Base-by-base conservation (phyloP, 371 early-diverging fungal genomes). In the Basidiobolus heterosporus region DNA sequence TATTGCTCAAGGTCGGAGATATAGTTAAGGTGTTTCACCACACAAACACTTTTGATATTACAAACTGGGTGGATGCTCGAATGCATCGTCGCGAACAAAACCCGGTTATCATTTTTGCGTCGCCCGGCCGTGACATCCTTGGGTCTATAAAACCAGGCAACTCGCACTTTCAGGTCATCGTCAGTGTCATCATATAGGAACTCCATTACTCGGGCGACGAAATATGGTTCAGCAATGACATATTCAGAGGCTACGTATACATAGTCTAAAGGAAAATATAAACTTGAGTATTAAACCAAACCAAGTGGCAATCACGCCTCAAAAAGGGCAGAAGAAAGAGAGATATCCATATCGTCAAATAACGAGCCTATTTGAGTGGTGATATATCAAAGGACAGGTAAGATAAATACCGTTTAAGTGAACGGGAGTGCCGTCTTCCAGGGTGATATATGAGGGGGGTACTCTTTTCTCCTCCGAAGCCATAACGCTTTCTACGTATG, bases 61-160 rank as follows among this genome's bases (percentile, higher is more conserved):
- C 80, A 67, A 1, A 88, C 65, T n/a, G 87, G 83, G 48, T 85
- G 80, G 54, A 84, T 55, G 53, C 88, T 89, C 13, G 82, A 75
- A 62, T 89, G 80, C 88, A 91, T 88, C 22, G 85, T 83, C 4
- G 91, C 91, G 4, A 88, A 67, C 21, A 91, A 61, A 4, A 81
- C 60, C 3, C 81, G 70, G 24, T 77, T 69, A 66, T 88, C 88
- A 46, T 76, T 68, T 11, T 67, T 62, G 45, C 72, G 78, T 7
- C 80, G 70, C n/a, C 66, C 59, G 4, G 67, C 58, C 46, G 78
- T 66, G 48, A 88, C 72, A 56, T 90, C 89, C 41, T 74, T 71
- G 3, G 85, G 80, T 7, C 91, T 70, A 53, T 82, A 85, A 53
- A 77, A 88, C 86, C 85, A 85, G 18, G 83, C 88, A 53, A 86